Base-by-base conservation (phyloP, 2,329 filamentous ascomycete species). In the Sporothrix globosa region DNA sequence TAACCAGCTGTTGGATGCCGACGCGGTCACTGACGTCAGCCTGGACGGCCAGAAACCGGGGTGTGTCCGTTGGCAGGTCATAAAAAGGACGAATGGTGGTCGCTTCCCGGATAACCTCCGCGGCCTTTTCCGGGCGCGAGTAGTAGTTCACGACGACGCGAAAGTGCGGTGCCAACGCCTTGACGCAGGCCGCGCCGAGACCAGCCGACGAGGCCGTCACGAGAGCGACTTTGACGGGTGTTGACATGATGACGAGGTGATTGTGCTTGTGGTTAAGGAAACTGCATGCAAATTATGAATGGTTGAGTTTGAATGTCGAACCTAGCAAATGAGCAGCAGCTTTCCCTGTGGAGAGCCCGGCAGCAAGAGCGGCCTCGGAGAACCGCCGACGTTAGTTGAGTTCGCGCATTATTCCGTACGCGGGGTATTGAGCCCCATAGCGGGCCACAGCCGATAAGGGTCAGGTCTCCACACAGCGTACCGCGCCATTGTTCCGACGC, bases 121-220 rank as follows among this genome's bases (percentile, higher is more conserved):
- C 80, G 9, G 91, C 92, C 2, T 87, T 83, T 27, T 85, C 83
- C 48, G 82, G 79, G 77, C 86, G 88, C 71, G 84, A 87, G 79
- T 85, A 83, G 79, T 92, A 95, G 80, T 94, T 95, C 77, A 96
- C 86, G 11, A 88, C 87, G 17, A 95, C 82, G 70, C 92, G 90
- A 74, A 93, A 92, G 48, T 88, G 87, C 70, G 86, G 85, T 54
- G 85, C 86, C 3, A 92, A 84, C 1, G 68, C 68, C 10, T 46
- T 53, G 46, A 69, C 68, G 19, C 27, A 41, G 7, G 89, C 83
- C 58, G 90, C 91, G 56, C 92, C 92, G 52, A 94, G 85, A 3
- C 92, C 92, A 74, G 91, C 83, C 61, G 80, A 83, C 52, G 82
- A 82, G 24, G 83, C 84, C 1, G 84, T 86, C 46, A 86, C 88